Evolutionary conservation across 352 stramenopile genomes (phyloP), one percentile per base, ranked within the genome.

Genomic region (Saprolegnia parasitica): DNA sequence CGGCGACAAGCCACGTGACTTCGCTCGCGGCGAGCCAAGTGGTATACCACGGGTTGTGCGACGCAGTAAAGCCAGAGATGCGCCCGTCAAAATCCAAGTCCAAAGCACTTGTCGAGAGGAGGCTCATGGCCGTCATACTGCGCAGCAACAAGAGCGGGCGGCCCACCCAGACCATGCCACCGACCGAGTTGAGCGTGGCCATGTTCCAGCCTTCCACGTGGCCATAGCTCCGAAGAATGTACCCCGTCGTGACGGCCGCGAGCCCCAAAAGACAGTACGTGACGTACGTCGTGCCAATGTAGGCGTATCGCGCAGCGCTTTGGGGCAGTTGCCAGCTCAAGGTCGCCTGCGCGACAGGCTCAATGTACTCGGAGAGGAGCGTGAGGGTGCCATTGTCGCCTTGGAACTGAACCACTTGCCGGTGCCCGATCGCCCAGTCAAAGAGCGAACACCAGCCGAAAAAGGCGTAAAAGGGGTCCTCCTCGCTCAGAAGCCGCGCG

Each of bases 81-180:
- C 20, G 35, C 5, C 26, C 54, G 26, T 16, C 5, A 42, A 10
- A 42, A 6, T 4, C 8, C 15, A 61, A 11, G 54, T 42, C 23
- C 24, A 61, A 16, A 0, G 11, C 35, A 13, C 20, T 16, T 42
- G 54, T 61, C 20, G 20, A 37, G 5, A 61, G 26, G 8, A 61
- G 15, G 18, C 23, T 5, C 23, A 61, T 42, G 0, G 54, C 54
- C 1, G 54, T 29, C 9, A 40, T 37, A 29, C 54, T 61, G n/a
- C 54, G 54, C 8, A 61, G 23, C n/a, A 61, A n/a, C 26, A 61
- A 21, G 10, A 61, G 54, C 26, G 54, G 54, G 26, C 54, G 54
- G 26, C 54, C 54, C 11, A 61, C 20, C 23, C 29, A 61, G 5
- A 61, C 54, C 10, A 61, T 42, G 13, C 54, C 26, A 4, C 20